phyloP scores from a whole-genome alignment of 2,329 filamentous ascomycete genomes.

The Massarina eburnea region DNA sequence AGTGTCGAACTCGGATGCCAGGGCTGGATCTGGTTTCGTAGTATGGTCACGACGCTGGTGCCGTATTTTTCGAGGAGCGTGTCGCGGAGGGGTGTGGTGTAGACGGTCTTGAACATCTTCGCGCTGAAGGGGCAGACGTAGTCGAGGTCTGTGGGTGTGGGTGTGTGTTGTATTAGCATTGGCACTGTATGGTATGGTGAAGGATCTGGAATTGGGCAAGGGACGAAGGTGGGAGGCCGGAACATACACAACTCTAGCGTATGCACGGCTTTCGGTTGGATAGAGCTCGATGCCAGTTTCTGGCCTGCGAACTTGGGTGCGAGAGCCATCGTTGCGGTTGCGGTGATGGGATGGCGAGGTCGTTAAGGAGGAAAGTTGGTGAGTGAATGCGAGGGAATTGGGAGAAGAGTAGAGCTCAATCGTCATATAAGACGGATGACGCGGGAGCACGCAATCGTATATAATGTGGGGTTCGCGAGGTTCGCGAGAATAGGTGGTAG shows the following conservation, averaged over 20 bases:
- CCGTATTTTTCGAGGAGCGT: slow-evolving; percentile 64
- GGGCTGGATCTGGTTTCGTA: slow-evolving; percentile 90
- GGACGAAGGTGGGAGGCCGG: neutral
- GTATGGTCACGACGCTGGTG: slow-evolving; percentile 70
- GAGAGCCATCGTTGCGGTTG: slow-evolving; percentile 62
- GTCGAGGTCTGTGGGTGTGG: slow-evolving; percentile 66
- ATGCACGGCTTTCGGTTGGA: slow-evolving; percentile 50
- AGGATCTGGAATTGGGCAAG: neutral
- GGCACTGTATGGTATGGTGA: neutral
- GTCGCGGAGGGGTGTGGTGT: slow-evolving; percentile 62
- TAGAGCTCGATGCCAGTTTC: slow-evolving; percentile 56
- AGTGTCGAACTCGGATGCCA: slow-evolving; percentile 81
- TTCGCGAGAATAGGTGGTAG: slow-evolving; percentile 6
- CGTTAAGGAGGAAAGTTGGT: neutral
- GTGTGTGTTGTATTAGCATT: neutral
- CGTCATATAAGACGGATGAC: neutral
- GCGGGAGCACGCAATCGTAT: neutral
- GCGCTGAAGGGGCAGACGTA: slow-evolving; percentile 83
- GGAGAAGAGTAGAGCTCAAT: neutral
- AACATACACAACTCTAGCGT: slow-evolving; percentile 56
- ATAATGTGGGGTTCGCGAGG: slow-evolving; percentile 9
- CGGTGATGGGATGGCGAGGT: neutral
- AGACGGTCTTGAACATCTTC: slow-evolving; percentile 77
- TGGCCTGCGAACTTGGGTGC: slow-evolving; percentile 76
- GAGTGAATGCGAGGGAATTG: neutral